Evolutionary conservation across 139 green algal species (phyloP), one percentile per base, ranked within the genome.

Genomic region (Volvox africanus): DNA sequence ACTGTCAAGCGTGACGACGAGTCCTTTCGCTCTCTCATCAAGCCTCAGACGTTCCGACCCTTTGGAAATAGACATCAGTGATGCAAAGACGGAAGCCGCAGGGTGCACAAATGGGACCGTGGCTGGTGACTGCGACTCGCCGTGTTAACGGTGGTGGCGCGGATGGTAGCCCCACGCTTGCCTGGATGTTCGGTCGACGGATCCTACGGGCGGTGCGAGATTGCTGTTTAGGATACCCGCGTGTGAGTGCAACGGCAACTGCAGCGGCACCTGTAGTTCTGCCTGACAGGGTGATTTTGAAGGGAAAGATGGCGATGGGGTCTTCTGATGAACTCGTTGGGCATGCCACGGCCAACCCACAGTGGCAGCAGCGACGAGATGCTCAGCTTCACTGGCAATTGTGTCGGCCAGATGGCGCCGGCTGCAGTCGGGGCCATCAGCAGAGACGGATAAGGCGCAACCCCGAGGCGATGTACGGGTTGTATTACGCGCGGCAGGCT

Each of bases 401-500:
- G n/a, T 5, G 44, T 9, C 9, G 44, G 44, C 44, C 44, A 55
- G 44, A 55, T 55, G 44, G 5, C 81, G n/a, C 1, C 55, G 2
- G 61, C 11, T n/a, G 30, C 61, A 26, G 81, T 30, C 30, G n/a
- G 33, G 19, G 78, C 30, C 36, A 18, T 33, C 81, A 16, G n/a
- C 50, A 14, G 81, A 19, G n/a, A 13, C 61, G 19, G 24, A 33
- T 17, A 9, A 30, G 3, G 75, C 30, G 75, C 5, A 81, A 5
- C 20, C 37, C 20, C 12, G 86, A 90, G 86, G 71, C 86, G 0
- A 19, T 21, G n/a, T 90, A 77, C 50, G 86, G 86, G 0, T 19
- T 83, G 86, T 90, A 90, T 75, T 61, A 90, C n/a, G 50, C 86
- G 50, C 86, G 86, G 13, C 86, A 90, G 86, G 71, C 86, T 5